phyloP scores from a whole-genome alignment of 768 basidiomycete genomes.

The Lactarius sp. region DNA sequence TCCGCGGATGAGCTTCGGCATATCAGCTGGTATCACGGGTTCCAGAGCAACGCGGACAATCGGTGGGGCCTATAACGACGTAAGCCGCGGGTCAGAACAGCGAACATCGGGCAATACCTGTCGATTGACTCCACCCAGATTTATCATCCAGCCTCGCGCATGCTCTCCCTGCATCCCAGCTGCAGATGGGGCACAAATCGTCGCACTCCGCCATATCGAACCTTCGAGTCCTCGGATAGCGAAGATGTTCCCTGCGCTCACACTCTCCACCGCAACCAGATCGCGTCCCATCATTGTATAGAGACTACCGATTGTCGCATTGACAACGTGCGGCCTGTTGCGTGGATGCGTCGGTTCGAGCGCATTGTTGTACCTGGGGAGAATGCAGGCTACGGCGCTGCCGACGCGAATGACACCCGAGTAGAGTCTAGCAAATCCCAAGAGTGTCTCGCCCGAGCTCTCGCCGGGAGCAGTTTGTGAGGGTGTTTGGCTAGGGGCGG shows the following conservation, averaged over 20 bases:
- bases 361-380: constrained; percentile 79
- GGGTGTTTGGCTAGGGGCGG: constrained; percentile 20
- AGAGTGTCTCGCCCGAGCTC: constrained; percentile 51
- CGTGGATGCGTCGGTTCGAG: constrained; percentile 58
- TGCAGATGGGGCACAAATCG: constrained; percentile 67
- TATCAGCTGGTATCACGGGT: constrained; percentile 74
- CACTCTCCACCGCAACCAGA: constrained; percentile 74
- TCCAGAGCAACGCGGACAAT: constrained; percentile 96
- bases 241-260: constrained; percentile 91
- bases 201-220: constrained; percentile 86
- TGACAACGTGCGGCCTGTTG: constrained; percentile 61
- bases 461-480: constrained; percentile 25
- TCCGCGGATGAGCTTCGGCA: constrained; percentile 84
- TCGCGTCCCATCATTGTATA: constrained; percentile 99
- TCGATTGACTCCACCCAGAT: constrained; percentile 68
- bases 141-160: constrained; percentile 57
- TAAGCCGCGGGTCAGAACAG: background rate
- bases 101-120: constrained; percentile 41
- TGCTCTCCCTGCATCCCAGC: constrained; percentile 38
- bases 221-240: constrained; percentile 88
- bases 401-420: constrained; percentile 76
- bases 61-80: constrained; percentile 57
- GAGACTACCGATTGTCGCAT: constrained; percentile 63
- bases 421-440: constrained; percentile 93
- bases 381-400: constrained; percentile 59